Base-by-base conservation (phyloP, 768 basidiomycete genomes). In the Kwoniella pini region DNA sequence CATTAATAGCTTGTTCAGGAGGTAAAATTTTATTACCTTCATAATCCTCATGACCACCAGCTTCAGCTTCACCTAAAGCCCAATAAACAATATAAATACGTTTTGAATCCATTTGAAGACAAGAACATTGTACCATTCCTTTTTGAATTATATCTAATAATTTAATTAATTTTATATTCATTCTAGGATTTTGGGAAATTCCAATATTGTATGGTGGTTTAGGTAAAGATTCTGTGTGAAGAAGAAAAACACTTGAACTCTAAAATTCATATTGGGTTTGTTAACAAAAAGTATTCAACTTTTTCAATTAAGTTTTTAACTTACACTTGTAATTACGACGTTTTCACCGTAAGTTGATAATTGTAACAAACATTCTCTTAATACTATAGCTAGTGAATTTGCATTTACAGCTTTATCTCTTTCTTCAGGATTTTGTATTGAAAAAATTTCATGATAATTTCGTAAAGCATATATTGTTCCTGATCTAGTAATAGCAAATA, bases 41-140 rank as follows among this genome's bases (percentile, higher is more conserved):
- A 22, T 51, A 36, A 49, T 66, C 39, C 5, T 13, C 27, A 30
- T 44, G 2, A 15, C 59, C 54, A 26, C 64, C 64, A 15, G 54
- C 52, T 21, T 59, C 27, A 15, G 9, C 3, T 48, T 67, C 63
- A 9, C 56, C 60, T 22, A 54, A 40, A 36, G 62, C 63, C 53
- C 55, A 62, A 45, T 66, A 71, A 5, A 55, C 48, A 19, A 49
- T 13, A 43, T 63, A 69, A 5, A 71, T 50, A 6, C 44, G 61
- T 11, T 56, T 40, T 15, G 52, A 17, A 27, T 67, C 65, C 30
- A 70, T 52, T 38, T 70, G 69, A 0, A 67, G 33, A 38, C 69
- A 70, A 1, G 69, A 67, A 31, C 63, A 27, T 21, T 57, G 28
- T 17, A 19, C 9, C n/a, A 63, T 24, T 1, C 58, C 65, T 22